Conservation (phyloP, 1,284 basidiomycete genomes). For the Clitocybe nebularis region DNA sequence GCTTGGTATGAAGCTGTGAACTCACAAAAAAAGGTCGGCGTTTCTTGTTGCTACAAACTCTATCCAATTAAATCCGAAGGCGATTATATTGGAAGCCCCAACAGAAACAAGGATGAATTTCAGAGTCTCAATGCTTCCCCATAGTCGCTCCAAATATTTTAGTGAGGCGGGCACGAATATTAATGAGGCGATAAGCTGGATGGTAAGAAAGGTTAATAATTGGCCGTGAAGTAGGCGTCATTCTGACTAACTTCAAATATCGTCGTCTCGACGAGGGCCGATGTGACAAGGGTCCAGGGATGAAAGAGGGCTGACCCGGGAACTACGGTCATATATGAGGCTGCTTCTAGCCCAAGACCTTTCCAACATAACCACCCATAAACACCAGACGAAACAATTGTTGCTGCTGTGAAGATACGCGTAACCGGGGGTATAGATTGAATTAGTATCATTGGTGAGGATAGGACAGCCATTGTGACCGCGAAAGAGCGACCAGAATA, state of each 20-base stretch:
- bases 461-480: slow-evolving; percentile 63
- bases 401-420: slow-evolving; percentile 67
- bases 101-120: slow-evolving; percentile 84
- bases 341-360: slow-evolving; percentile 33
- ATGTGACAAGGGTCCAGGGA: slow-evolving; percentile 91
- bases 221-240: slow-evolving; percentile 6
- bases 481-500: neutral
- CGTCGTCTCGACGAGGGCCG: slow-evolving; percentile 83
- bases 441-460: slow-evolving; percentile 64
- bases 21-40: slow-evolving; percentile 73
- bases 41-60: slow-evolving; percentile 69
- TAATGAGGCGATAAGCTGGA: slow-evolving; percentile 74
- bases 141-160: slow-evolving; percentile 89
- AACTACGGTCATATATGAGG: slow-evolving; percentile 80
- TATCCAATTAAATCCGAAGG: slow-evolving; percentile 78
- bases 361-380: slow-evolving; percentile 65
- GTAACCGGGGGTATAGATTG: slow-evolving; percentile 77
- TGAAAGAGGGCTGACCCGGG: slow-evolving; percentile 83
- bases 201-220: slow-evolving; percentile 16
- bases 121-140: slow-evolving; percentile 84
- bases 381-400: slow-evolving; percentile 60
- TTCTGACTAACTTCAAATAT: slow-evolving; percentile 70
- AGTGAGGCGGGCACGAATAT: slow-evolving; percentile 80
- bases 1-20: slow-evolving; percentile 15
- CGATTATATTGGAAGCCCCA: slow-evolving; percentile 84